A percentile compares a stretch with the other conserved stretches of the same genome.
These are phyloP conservation scores for Tolypocladium nubicola DNA, from an alignment of 2,329 filamentous ascomycete genomes.

Conservation along the genomic window DNA sequence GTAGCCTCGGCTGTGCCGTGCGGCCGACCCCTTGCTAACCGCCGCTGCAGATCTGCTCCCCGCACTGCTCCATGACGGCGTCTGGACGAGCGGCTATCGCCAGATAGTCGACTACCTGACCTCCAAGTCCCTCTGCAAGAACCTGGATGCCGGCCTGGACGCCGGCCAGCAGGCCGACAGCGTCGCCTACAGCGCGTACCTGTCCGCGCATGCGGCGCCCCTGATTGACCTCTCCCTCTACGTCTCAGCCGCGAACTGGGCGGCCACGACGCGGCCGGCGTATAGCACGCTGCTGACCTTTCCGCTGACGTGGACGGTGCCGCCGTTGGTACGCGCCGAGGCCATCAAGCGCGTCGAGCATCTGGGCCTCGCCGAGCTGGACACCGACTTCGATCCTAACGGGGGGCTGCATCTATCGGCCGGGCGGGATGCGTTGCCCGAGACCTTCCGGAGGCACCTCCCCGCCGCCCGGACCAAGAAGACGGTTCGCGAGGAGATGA, in stretches of 20 bases:
- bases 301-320: conserved; percentile 80
- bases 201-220: conserved; percentile 63
- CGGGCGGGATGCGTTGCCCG: conserved; percentile 26
- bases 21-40: conserved; percentile 10
- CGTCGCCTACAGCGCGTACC: conserved; percentile 52
- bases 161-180: conserved; percentile 32
- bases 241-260: conserved; percentile 83
- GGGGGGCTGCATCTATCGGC: conserved; percentile 23
- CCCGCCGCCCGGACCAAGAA: conserved; percentile 34
- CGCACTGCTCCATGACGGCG: conserved; percentile 37
- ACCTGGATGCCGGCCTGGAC: conserved; percentile 29
- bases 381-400: conserved; percentile 42
- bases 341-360: conserved; percentile 62
- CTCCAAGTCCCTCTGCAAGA: conserved; percentile 19
- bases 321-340: conserved; percentile 58
- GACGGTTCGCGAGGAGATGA: conserved; percentile 51
- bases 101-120: conserved; percentile 49
- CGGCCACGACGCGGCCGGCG: conserved; percentile 62
- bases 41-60: conserved; percentile 39
- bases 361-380: conserved; percentile 57
- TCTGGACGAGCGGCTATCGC: conserved; percentile 49
- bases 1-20: background rate
- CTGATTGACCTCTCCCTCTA: conserved; percentile 83
- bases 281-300: conserved; percentile 74
- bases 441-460: conserved; percentile 27